Conservation (phyloP, 495 filamentous ascomycete genomes). For the Cryomyces minteri region DNA sequence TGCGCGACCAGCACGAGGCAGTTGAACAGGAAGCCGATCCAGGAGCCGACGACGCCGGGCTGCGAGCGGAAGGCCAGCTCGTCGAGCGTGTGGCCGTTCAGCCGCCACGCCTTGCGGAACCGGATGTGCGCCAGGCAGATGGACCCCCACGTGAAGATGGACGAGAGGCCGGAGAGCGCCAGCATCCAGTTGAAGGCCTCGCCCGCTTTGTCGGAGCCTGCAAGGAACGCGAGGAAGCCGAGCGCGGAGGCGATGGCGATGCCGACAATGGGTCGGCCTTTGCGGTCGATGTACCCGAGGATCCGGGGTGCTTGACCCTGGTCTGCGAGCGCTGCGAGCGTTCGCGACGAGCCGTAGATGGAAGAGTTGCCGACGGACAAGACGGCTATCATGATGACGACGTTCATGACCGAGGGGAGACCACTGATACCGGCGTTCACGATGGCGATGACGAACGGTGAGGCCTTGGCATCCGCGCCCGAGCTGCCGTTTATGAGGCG, state of each 20-base stretch:
- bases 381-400: slow-evolving; percentile 22
- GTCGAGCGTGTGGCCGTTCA: slow-evolving; percentile 41
- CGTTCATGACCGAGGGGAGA: slow-evolving; percentile 21
- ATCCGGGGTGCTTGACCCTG: slow-evolving; percentile 19
- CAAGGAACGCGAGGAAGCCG: slow-evolving; percentile 18
- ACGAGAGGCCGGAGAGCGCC: slow-evolving; percentile 42
- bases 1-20: slow-evolving; percentile 43
- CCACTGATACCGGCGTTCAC: slow-evolving; percentile 18
- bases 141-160: slow-evolving; percentile 54
- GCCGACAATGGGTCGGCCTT: slow-evolving; percentile 13
- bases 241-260: slow-evolving; percentile 10
- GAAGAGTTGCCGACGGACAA: slow-evolving; percentile 21
- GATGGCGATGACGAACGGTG: slow-evolving; percentile 22
- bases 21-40: slow-evolving; percentile 39
- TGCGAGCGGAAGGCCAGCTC: slow-evolving; percentile 54
- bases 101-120: slow-evolving; percentile 48
- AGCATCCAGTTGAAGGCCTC: slow-evolving; percentile 44
- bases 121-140: slow-evolving; percentile 59
- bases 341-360: slow-evolving; percentile 20
- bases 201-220: slow-evolving; percentile 5
- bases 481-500: slow-evolving; percentile 8
- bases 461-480: slow-evolving; percentile 9
- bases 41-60: slow-evolving; percentile 50
- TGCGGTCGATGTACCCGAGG: slow-evolving; percentile 21
- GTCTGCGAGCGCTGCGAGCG: slow-evolving; percentile 21